These are phyloP conservation scores for Ceratobasidium sp. DNA, from an alignment of 1,284 basidiomycete species.

Conservation along the genomic window DNA sequence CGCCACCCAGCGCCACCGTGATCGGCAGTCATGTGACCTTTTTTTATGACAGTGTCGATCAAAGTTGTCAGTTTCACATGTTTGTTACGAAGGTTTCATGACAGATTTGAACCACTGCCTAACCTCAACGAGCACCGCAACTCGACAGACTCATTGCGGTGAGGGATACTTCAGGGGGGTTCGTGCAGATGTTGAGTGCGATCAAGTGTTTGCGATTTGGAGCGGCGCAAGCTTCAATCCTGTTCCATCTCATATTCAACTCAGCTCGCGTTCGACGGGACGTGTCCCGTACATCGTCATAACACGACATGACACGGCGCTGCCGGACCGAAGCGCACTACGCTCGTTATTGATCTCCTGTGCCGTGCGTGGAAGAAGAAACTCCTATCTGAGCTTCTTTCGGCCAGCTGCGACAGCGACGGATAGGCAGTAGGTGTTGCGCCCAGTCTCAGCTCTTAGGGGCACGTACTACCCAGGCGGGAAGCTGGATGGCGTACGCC, in stretches of 20 bases:
- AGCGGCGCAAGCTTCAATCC: not conserved
- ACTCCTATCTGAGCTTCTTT: not conserved
- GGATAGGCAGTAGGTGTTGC: too few species aligned
- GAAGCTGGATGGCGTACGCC: not conserved
- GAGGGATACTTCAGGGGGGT: too few species aligned
- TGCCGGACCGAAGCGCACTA: not conserved
- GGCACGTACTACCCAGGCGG: not conserved
- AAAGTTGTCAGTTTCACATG: not conserved
- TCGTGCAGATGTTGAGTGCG: too few species aligned
- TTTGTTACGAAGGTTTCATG: slow-evolving; percentile 20
- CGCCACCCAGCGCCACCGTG: slow-evolving; percentile 38
- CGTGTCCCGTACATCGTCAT: too few species aligned
- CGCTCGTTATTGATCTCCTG: slow-evolving; percentile 19
- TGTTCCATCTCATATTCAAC: slow-evolving; percentile 20
- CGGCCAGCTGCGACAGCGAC: too few species aligned
- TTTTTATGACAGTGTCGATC: not conserved
- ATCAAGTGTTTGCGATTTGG: too few species aligned
- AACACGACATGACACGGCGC: too few species aligned
- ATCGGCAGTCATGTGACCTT: slow-evolving; percentile 34
- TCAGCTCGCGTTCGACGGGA: too few species aligned
- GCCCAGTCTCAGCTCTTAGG: too few species aligned
- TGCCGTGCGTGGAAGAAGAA: slow-evolving; percentile 7
- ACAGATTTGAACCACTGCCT: too few species aligned
- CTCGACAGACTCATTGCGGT: slow-evolving; percentile 6
- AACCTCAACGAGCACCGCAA: not conserved